These are phyloP conservation scores for Syzygium oleosum DNA, from an alignment of 345 rosid genomes.

Conservation along the genomic window DNA sequence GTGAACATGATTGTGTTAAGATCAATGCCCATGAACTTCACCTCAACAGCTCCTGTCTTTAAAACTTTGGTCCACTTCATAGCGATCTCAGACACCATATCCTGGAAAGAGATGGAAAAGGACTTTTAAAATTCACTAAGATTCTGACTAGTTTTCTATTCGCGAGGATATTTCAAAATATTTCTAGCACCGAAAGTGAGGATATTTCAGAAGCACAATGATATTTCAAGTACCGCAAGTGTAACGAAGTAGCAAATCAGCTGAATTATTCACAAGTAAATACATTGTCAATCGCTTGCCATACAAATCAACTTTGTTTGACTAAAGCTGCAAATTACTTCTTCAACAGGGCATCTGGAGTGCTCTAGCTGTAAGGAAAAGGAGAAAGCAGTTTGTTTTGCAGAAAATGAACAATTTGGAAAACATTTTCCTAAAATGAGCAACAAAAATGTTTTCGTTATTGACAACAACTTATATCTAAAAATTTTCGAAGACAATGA, in stretches of 20 bases:
- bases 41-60: slow-evolving; percentile 67
- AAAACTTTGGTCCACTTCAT: slow-evolving; percentile 67
- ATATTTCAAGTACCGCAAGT: not conserved
- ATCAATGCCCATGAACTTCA: slow-evolving; percentile 67
- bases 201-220: not conserved
- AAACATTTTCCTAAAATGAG: no score
- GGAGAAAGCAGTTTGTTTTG: not conserved
- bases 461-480: no score
- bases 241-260: not conserved
- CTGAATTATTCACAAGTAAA: not conserved
- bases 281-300: not conserved
- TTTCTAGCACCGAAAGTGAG: not conserved
- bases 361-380: not conserved
- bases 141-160: not conserved
- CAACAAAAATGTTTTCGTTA: no score
- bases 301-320: not conserved
- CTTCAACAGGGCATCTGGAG: not conserved
- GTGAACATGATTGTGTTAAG: slow-evolving; percentile 76
- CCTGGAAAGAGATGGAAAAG: slow-evolving; percentile 24
- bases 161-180: not conserved
- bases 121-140: not conserved
- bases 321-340: not conserved
- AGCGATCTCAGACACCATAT: slow-evolving; percentile 53
- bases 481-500: no score
- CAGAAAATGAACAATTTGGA: no score